A percentile compares a stretch with the other conserved stretches of the same genome.
Conservation (phyloP, 2,329 filamentous ascomycete genomes). For the Macrophomina pseudophaseolina region DNA sequence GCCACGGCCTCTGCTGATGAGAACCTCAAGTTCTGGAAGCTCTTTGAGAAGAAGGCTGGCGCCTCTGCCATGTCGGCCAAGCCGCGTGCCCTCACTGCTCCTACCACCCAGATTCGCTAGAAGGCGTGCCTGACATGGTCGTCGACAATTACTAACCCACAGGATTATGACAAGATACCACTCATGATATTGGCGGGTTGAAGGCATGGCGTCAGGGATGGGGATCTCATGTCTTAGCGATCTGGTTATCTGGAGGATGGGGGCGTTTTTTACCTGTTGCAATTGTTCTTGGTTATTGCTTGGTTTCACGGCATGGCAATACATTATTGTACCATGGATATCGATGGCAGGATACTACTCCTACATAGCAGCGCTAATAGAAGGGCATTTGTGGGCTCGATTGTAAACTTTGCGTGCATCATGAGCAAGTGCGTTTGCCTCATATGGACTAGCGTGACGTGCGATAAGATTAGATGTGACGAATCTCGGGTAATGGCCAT, state of each 20-base stretch:
- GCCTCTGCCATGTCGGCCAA: constrained; percentile 10
- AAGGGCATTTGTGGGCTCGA: constrained; percentile 2
- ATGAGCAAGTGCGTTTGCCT: not conserved
- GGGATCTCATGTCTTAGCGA: constrained; percentile 8
- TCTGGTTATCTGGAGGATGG: constrained; percentile 1
- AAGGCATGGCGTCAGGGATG: constrained; percentile 8
- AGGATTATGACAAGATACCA: constrained; percentile 22
- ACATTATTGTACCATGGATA: constrained; percentile 1
- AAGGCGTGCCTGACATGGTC: not conserved
- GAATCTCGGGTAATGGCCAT: constrained; percentile 2
- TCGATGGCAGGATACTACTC: constrained; percentile 15
- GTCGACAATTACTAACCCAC: constrained; percentile 14
- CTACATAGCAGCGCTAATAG: constrained; percentile 18
- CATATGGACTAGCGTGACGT: not conserved
- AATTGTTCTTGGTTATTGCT: constrained; percentile 19
- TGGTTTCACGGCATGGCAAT: not conserved
- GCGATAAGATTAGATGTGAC: constrained; percentile 23
- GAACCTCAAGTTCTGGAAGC: constrained; percentile 99
- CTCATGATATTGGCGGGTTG: not conserved
- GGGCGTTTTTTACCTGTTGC: not conserved
- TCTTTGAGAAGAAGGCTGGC: constrained; percentile 98
- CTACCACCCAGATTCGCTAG: constrained; percentile 26
- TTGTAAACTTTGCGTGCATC: not conserved
- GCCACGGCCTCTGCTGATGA: constrained; percentile 96
- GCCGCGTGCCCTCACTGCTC: constrained; percentile 21